Evolutionary conservation across 1,139 yeast genomes (phyloP).

Genomic region (Meyerozyma guilliermondii): DNA sequence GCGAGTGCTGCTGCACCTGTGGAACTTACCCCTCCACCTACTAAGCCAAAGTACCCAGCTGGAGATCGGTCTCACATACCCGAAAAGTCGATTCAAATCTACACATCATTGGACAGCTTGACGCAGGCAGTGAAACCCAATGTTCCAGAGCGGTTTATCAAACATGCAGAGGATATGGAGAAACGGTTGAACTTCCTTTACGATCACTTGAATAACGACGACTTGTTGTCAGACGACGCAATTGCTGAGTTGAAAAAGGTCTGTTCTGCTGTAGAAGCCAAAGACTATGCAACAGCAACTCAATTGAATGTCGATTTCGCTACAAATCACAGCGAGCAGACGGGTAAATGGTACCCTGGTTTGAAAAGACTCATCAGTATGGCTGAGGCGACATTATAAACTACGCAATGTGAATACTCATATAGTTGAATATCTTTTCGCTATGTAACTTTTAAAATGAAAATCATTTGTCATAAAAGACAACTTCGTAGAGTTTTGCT

Average conservation of each 20-base stretch:
- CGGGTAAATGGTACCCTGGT: slow-evolving; percentile 93
- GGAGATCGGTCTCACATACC: slow-evolving; percentile 76
- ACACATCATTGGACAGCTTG: slow-evolving; percentile 47
- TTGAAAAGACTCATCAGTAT: slow-evolving; percentile 83
- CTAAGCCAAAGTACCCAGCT: slow-evolving; percentile 46
- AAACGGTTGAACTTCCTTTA: slow-evolving; percentile 73
- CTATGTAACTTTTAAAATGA: not conserved
- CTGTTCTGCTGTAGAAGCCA: slow-evolving; percentile 43
- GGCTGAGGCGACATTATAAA: slow-evolving; percentile 43
- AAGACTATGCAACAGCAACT: slow-evolving; percentile 59
- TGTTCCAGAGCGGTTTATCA: slow-evolving; percentile 69
- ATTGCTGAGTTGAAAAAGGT: slow-evolving; percentile 50
- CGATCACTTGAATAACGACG: slow-evolving; percentile 76
- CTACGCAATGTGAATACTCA: not conserved
- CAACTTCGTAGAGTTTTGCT: slow-evolving; percentile 54
- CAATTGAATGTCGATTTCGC: slow-evolving; percentile 55
- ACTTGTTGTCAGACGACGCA: slow-evolving; percentile 55
- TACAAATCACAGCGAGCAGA: slow-evolving; percentile 64
- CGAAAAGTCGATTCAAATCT: slow-evolving; percentile 53
- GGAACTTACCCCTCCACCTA: slow-evolving; percentile 7
- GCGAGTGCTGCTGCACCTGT: slow-evolving; percentile 12
- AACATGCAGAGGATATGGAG: slow-evolving; percentile 77
- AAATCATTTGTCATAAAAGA: slow-evolving; percentile 18
- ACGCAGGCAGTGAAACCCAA: slow-evolving; percentile 63
- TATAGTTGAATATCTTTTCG: not conserved